phyloP scores from a whole-genome alignment of 306 rosid species.

The Glycine latifolia region DNA sequence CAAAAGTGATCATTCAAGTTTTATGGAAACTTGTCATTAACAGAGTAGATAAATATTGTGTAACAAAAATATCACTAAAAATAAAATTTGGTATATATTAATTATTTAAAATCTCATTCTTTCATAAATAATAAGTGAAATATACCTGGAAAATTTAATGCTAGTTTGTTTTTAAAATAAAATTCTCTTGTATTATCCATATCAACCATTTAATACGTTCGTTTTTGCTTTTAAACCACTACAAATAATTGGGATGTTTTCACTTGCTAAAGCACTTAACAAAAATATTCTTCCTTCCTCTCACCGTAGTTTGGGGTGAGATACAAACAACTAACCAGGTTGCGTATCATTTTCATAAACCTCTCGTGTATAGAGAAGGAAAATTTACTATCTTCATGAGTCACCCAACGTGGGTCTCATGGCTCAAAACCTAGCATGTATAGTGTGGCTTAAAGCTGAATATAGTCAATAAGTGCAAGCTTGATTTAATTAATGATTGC shows the following conservation, averaged over 20 bases:
- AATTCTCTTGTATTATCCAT: background rate
- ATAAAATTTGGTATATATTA: no score
- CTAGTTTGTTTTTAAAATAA: background rate
- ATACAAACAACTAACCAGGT: background rate
- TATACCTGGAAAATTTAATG: background rate
- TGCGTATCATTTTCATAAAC: background rate
- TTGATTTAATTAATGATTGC: slow-evolving; percentile 17
- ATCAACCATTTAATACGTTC: background rate
- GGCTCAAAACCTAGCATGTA: background rate
- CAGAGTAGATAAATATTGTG: no score
- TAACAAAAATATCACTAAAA: no score
- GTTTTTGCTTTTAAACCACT: background rate
- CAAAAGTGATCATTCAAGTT: no score
- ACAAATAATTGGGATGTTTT: background rate
- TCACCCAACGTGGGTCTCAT: background rate
- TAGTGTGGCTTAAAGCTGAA: slow-evolving; percentile 13
- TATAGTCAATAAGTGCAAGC: background rate
- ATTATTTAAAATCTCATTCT: background rate
- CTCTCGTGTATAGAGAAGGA: background rate
- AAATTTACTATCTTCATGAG: background rate
- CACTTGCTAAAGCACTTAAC: background rate
- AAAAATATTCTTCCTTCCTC: background rate
- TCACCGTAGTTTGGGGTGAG: background rate
- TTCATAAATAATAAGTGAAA: background rate
- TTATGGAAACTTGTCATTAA: no score